phyloP scores from a whole-genome alignment of 1,139 yeast genomes.

The Zygoascus meyerae region DNA sequence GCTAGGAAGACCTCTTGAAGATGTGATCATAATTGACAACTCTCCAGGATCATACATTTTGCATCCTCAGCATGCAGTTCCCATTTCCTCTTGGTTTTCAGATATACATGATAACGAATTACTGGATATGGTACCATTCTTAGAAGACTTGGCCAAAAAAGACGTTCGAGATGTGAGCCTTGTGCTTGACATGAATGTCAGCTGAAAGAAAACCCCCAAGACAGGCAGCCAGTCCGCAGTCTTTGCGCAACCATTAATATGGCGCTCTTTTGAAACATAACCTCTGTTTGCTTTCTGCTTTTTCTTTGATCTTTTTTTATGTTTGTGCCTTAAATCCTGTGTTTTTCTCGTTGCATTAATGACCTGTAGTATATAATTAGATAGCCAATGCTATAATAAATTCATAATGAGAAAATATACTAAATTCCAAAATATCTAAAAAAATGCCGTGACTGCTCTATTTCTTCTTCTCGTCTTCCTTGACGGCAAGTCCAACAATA shows the following conservation, averaged over 20 bases:
- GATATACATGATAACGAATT: constrained; percentile 96
- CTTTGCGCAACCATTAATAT: constrained; percentile 1
- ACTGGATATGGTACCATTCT: constrained; percentile 81
- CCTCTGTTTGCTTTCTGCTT: not conserved
- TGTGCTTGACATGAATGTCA: constrained; percentile 20
- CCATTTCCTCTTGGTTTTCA: constrained; percentile 98
- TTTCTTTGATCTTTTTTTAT: not conserved
- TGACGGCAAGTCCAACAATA: constrained; percentile 73
- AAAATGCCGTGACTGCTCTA: not conserved
- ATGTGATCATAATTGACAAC: constrained; percentile 86
- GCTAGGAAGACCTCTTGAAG: constrained; percentile 84
- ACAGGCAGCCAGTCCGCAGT: not conserved
- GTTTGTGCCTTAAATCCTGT: constrained; percentile 1
- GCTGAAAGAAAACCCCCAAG: not conserved
- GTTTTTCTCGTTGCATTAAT: not conserved
- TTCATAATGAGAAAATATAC: not conserved
- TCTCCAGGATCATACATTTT: constrained; percentile 95
- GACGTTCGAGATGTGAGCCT: constrained; percentile 62
- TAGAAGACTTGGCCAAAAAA: constrained; percentile 68
- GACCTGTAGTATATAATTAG: constrained; percentile 1
- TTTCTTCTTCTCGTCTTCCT: constrained; percentile 27
- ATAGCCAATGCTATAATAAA: not conserved
- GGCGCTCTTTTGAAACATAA: not conserved
- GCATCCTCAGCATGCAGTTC: constrained; percentile 97
- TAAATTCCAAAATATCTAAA: not conserved